Evolutionary conservation across 306 rosid genomes (phyloP).

Genomic region (Boehmeria nivea): DNA sequence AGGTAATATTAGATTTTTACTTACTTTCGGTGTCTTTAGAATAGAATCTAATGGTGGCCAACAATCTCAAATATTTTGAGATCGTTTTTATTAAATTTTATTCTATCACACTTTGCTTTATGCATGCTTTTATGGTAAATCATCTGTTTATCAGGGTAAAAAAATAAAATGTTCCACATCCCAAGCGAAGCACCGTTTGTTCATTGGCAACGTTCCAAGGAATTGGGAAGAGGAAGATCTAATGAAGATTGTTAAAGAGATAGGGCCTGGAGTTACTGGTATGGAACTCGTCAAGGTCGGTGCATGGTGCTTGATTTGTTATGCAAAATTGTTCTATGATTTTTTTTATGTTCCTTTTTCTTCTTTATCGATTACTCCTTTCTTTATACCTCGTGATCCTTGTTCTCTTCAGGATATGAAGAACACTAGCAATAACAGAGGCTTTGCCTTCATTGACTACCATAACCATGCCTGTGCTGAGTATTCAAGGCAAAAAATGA

Average conservation of each 20-base stretch:
- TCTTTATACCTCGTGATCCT: neutral
- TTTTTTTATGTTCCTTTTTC: neutral
- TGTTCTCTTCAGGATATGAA: constrained; percentile 60
- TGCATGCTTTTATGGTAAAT: constrained; percentile 15
- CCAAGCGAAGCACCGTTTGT: constrained; percentile 93
- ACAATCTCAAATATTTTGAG: neutral
- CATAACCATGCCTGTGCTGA: constrained; percentile 94
- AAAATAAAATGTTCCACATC: constrained; percentile 83
- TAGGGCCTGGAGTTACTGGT: constrained; percentile 85
- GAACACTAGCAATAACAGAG: constrained; percentile 73
- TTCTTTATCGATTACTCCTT: neutral
- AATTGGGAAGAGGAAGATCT: constrained; percentile 86
- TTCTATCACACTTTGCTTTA: too few species aligned
- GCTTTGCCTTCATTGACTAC: constrained; percentile 92
- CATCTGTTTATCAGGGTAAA: constrained; percentile 53
- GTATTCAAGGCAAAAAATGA: constrained; percentile 82
- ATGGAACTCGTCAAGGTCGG: constrained; percentile 90
- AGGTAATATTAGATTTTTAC: constrained; percentile 47
- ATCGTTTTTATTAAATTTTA: too few species aligned
- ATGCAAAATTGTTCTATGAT: neutral
- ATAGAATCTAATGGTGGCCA: neutral
- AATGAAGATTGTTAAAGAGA: constrained; percentile 57
- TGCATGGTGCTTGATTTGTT: constrained; percentile 2
- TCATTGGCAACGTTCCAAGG: constrained; percentile 92
- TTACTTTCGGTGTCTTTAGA: neutral